Percentiles rank a stretch among this genome's conserved stretches.
Evolutionary conservation across 2,329 filamentous ascomycete species (phyloP).

Genomic region (Colletotrichum lentis): DNA sequence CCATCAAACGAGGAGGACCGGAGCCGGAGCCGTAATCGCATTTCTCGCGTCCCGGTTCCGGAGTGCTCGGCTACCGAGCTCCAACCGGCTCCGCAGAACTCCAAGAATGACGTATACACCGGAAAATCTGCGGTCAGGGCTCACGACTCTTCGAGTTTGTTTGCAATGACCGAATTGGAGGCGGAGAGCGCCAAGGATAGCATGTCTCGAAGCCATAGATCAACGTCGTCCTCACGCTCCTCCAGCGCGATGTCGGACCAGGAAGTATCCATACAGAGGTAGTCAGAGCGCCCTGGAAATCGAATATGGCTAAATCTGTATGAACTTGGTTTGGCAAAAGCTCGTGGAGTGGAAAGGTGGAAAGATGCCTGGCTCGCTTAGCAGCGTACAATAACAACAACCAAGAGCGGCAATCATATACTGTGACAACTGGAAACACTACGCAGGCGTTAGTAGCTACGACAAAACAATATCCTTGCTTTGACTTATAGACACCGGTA

Average conservation of each 20-base stretch:
- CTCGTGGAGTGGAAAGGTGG: too few relatives aligned
- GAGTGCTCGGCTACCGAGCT: conserved; percentile 15
- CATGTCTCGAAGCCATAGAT: conserved; percentile 18
- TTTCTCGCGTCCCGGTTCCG: neutral
- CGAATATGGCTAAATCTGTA: neutral
- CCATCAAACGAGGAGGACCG: conserved; percentile 11
- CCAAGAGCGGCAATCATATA: neutral
- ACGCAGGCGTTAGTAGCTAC: too few relatives aligned
- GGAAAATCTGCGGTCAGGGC: conserved; percentile 10
- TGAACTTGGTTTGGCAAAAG: neutral
- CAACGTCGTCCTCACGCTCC: conserved; percentile 19
- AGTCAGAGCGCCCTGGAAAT: neutral
- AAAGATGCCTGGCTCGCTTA: neutral
- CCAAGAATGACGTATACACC: conserved; percentile 8
- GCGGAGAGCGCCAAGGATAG: conserved; percentile 9
- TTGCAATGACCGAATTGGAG: conserved; percentile 26
- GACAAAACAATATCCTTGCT: neutral
- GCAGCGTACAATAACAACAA: neutral
- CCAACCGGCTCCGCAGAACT: neutral
- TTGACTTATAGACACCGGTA: neutral
- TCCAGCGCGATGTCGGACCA: conserved; percentile 15
- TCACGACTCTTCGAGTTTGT: conserved; percentile 11
- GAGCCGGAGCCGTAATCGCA: neutral
- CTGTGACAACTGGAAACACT: neutral
- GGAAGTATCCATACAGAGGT: neutral